A percentile compares a stretch with the other conserved stretches of the same genome.
phyloP scores from a whole-genome alignment of 202 grass and related monocot species.

The Saccharum hybrid region DNA sequence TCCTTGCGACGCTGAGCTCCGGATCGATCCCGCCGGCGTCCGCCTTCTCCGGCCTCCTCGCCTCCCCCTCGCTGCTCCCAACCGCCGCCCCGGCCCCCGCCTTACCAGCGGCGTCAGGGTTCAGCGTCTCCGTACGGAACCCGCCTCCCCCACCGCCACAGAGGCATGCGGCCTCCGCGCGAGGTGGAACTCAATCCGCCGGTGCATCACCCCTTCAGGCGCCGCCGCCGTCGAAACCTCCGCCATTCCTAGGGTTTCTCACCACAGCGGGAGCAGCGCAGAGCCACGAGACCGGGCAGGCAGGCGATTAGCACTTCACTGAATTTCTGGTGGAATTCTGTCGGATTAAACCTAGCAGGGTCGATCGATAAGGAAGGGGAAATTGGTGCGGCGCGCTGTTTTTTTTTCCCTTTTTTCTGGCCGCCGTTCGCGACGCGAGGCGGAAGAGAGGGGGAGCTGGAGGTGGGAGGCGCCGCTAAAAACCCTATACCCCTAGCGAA shows the following conservation, averaged over 20 bases:
- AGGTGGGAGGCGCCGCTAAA: conserved; percentile 30
- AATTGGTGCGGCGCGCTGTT: conserved; percentile 32
- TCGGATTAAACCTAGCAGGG: conserved; percentile 18
- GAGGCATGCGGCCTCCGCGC: conserved; percentile 52
- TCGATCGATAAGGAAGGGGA: conserved; percentile 44
- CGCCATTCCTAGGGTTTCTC: conserved; percentile 54
- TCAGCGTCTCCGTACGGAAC: conserved; percentile 75
- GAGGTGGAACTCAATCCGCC: conserved; percentile 69
- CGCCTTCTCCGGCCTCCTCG: conserved; percentile 49
- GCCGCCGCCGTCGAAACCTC: conserved; percentile 44
- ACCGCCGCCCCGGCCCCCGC: conserved; percentile 9
- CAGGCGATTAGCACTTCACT: background rate
- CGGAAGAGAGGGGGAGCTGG: conserved; percentile 37
- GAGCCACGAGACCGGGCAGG: background rate
- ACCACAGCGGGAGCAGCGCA: background rate
- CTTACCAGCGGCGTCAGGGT: conserved; percentile 45
- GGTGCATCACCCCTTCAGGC: conserved; percentile 58
- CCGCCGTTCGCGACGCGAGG: conserved; percentile 54
- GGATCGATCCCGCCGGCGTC: conserved; percentile 55
- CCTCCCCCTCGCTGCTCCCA: conserved; percentile 42
- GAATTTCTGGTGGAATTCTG: conserved; percentile 1
- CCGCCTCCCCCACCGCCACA: conserved; percentile 47
- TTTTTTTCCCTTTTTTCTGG: conserved; percentile 33
- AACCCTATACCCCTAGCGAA: conserved; percentile 50
- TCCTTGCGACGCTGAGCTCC: conserved; percentile 68